Percentiles rank a stretch among this genome's conserved stretches.
These are phyloP conservation scores for Volvox africanus DNA, from an alignment of 139 green algal species.

Conservation along the genomic window DNA sequence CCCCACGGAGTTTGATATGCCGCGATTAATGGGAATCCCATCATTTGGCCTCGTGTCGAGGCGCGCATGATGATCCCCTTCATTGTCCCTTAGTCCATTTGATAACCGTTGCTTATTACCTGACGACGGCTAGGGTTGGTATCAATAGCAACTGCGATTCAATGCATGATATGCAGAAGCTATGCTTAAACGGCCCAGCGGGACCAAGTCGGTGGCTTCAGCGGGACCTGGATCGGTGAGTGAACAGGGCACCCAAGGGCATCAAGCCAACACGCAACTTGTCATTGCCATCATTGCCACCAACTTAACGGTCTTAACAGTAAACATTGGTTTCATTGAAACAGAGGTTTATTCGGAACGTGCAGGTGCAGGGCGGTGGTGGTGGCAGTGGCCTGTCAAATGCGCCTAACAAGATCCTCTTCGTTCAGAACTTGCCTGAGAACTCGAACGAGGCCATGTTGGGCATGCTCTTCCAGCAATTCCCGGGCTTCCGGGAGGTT, in stretches of 20 bases:
- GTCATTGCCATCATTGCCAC: too few species aligned
- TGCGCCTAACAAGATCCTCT: slow-evolving; percentile 93
- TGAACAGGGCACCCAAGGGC: background rate
- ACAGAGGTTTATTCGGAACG: background rate
- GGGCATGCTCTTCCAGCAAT: slow-evolving; percentile 95
- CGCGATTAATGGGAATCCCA: too few species aligned
- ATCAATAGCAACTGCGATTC: too few species aligned
- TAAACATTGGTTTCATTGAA: too few species aligned
- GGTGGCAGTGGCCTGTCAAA: background rate
- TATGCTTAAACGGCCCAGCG: slow-evolving; percentile 32
- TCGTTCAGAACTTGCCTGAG: slow-evolving; percentile 94
- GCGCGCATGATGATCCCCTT: too few species aligned
- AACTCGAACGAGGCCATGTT: slow-evolving; percentile 91
- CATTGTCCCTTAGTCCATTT: too few species aligned
- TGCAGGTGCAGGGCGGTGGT: background rate
- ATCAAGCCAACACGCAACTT: too few species aligned
- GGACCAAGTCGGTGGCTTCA: background rate
- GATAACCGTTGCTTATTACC: too few species aligned
- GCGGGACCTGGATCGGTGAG: background rate
- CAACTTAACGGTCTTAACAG: too few species aligned
- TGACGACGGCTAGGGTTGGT: too few species aligned
- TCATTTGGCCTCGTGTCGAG: too few species aligned
- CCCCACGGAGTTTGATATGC: too few species aligned
- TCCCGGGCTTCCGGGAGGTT: slow-evolving; percentile 93
- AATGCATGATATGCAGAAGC: slow-evolving; percentile 13